Base-by-base conservation (phyloP, 805 yeast species). In the Lipomyces chichibuensis region DNA sequence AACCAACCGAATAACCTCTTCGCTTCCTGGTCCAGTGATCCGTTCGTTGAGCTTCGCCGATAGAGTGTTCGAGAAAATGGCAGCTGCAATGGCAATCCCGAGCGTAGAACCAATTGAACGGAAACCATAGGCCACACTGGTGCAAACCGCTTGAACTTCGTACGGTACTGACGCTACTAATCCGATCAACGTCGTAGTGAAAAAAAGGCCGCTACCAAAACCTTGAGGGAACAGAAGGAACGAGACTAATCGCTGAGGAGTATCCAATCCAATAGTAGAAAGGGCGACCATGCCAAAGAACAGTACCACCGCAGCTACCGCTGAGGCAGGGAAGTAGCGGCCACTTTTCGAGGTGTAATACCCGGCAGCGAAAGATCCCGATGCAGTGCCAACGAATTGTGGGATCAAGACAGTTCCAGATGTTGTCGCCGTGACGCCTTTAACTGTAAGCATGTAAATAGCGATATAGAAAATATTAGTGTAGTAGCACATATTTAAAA, bases 61-160 rank as follows among this genome's bases (percentile, higher is more conserved):
- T 63, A 85, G 77, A 9, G 78, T 73, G 33, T 77, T 76, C 71
- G 85, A 88, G 76, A 85, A 86, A 35, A 85, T 80, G 2, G 88
- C 86, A 55, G 85, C 80, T 2, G 87, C 86, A 20, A 84, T 74
- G 0, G 93, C 82, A 20, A 91, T 92, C 49, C 96, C 96, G 57
- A 91, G 77, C 0, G 95, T 89, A 14, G 93, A 88, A 0, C 96
- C 96, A 0, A 92, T 88, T 7, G 95, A 87, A 74, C 96, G 83
- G 80, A 90, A 91, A 0, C 93, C 92, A 76, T 92, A 92, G 74
- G 91, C 96, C 65, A 93, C 90, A 0, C 96, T 89, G 0, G 97
- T 92, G 3, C 93, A 88, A 27, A 92, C 84, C 0, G 97, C 97
- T 76, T 91, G 97, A 72, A 82, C 84, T 63, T 84, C 82, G 27